Evolutionary conservation across 2,329 filamentous ascomycete species (phyloP).

Genomic region (Ophiostoma sp.): DNA sequence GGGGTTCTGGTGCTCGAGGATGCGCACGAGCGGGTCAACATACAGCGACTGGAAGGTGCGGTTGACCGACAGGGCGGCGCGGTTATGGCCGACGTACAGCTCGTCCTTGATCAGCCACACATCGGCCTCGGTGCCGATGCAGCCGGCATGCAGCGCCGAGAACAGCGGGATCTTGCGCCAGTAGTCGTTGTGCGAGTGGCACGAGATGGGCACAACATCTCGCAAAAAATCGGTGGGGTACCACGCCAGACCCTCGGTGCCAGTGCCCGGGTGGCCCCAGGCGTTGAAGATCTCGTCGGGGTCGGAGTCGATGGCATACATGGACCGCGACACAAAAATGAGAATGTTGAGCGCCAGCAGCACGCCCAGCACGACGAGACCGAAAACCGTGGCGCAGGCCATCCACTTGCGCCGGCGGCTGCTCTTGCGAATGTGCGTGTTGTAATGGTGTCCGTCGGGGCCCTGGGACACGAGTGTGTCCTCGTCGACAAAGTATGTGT

Average conservation of each 20-base stretch:
- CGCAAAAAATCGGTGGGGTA: conserved; percentile 49
- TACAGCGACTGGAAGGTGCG: conserved; percentile 60
- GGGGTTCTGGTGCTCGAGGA: conserved; percentile 50
- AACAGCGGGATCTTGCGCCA: conserved; percentile 60
- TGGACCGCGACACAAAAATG: conserved; percentile 23
- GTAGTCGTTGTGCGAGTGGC: conserved; percentile 66
- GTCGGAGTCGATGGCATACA: conserved; percentile 24
- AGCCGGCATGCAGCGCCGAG: conserved; percentile 54
- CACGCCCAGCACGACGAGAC: conserved; percentile 34
- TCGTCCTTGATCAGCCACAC: conserved; percentile 53
- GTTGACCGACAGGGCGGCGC: conserved; percentile 47
- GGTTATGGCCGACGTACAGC: conserved; percentile 52
- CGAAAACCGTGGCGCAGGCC: conserved; percentile 31
- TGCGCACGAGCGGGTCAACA: conserved; percentile 55
- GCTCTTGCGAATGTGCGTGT: conserved; percentile 6
- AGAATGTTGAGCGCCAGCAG: conserved; percentile 26
- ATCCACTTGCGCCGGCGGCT: conserved; percentile 25
- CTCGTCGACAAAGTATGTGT: conserved; percentile 24
- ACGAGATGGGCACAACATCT: conserved; percentile 33
- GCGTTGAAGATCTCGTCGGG: conserved; percentile 32
- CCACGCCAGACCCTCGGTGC: conserved; percentile 39
- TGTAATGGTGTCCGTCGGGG: conserved; percentile 21
- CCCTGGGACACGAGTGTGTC: conserved; percentile 22
- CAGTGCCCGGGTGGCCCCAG: conserved; percentile 38
- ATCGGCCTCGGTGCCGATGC: conserved; percentile 62